Evolutionary conservation across 2,329 filamentous ascomycete species (phyloP), one percentile per base, ranked within the genome.

Genomic region (Hyphodiscus sp.): DNA sequence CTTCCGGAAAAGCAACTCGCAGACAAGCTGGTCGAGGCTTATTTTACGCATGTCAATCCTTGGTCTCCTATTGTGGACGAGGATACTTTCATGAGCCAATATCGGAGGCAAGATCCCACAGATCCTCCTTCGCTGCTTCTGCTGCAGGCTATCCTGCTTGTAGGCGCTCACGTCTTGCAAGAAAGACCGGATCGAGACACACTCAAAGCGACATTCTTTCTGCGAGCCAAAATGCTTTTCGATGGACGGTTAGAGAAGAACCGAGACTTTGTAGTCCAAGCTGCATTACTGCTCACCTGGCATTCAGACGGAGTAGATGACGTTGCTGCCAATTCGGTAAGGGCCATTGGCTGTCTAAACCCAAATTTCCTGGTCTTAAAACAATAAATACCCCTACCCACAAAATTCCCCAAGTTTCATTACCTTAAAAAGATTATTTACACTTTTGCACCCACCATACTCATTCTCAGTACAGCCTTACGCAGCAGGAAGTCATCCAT

Each of bases 291-390:
- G 1, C 60, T 81, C 50, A 80, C 77, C 1, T 81, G 78, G 79
- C 75, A 79, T 57, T 75, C 76, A 1, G 76, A 81, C 47, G 73
- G 75, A 15, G 75, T 77, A 20, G 78, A 81, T 57, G 77, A 80
- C 62, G 74, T 80, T 7, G 68, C 76, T 4, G 74, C 76, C 41
- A 80, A 81, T 58, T 73, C 75, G 23, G 23, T 26, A 26, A 26
- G 23, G 23, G 8, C 8, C 23, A 4, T 26, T 26, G 23, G 8
- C n/a, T 26, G 4, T 26, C 23, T 26, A 8, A 26, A 26, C 3
- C 23, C 23, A 26, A 8, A 26, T 26, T 8, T 26, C 23, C 23
- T 26, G 4, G 23, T 26, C 23, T 26, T 3, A 26, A 26, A 26
- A n/a, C n/a, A n/a, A n/a, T n/a, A n/a, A n/a, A n/a, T n/a, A n/a